Conservation (phyloP, 2,329 filamentous ascomycete genomes). For the Monosporascus ibericus region DNA sequence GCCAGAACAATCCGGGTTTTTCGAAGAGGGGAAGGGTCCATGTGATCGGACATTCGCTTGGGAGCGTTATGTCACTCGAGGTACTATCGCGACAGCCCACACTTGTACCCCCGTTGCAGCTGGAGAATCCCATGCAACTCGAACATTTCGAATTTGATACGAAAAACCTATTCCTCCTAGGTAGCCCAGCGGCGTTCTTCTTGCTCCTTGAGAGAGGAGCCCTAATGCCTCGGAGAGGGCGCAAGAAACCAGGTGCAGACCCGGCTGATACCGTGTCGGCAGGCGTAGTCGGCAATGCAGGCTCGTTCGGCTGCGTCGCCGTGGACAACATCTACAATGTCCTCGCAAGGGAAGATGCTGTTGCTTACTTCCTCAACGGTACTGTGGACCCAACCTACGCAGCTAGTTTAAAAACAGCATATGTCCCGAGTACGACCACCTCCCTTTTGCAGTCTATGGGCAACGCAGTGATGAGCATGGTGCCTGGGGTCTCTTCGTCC, state of each 20-base stretch:
- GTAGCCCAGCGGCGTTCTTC: constrained; percentile 90
- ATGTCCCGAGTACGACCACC: constrained; percentile 67
- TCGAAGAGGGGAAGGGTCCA: constrained; percentile 76
- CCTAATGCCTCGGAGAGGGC: constrained; percentile 70
- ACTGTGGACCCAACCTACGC: constrained; percentile 80
- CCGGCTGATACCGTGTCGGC: constrained; percentile 49
- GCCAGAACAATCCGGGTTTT: constrained; percentile 85
- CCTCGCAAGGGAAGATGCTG: constrained; percentile 64
- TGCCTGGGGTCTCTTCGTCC: constrained; percentile 41
- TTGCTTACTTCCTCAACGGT: constrained; percentile 88
- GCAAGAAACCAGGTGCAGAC: constrained; percentile 69
- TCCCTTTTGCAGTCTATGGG: constrained; percentile 61
- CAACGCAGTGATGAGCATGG: constrained; percentile 55
- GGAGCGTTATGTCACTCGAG: constrained; percentile 90
- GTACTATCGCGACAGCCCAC: constrained; percentile 88
- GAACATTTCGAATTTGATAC: constrained; percentile 87
- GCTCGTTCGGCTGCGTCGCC: constrained; percentile 81
- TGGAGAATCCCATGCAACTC: constrained; percentile 35
- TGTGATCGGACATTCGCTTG: constrained; percentile 86
- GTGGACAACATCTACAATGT: constrained; percentile 97
- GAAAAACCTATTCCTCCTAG: constrained; percentile 79
- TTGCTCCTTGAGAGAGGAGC: constrained; percentile 70
- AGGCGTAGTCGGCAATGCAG: constrained; percentile 68
- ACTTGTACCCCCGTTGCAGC: constrained; percentile 46
- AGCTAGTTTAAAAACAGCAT: constrained; percentile 66